These are phyloP conservation scores for Chlorella ohadii DNA, from an alignment of 139 green algal species.

Conservation along the genomic window DNA sequence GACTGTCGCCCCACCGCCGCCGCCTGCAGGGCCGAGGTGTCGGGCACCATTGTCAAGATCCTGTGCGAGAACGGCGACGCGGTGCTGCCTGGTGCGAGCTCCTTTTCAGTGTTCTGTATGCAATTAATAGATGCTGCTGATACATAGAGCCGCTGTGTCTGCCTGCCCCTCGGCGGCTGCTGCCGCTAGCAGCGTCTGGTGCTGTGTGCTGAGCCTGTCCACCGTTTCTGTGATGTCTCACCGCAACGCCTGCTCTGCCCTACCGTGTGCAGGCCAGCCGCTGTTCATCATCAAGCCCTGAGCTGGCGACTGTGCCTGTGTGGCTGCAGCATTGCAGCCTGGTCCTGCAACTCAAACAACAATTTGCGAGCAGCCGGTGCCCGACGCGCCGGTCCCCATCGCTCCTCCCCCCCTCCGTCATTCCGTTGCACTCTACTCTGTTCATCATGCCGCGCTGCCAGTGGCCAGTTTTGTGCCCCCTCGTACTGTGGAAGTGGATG, in stretches of 20 bases:
- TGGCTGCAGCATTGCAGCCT: neutral
- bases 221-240: too few species aligned
- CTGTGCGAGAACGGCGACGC: slow-evolving; percentile 79
- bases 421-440: slow-evolving; percentile 7
- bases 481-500: too few species aligned
- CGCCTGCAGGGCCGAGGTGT: slow-evolving; percentile 69
- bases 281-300: slow-evolving; percentile 73
- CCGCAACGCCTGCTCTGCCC: neutral
- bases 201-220: too few species aligned
- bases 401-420: too few species aligned
- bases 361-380: neutral
- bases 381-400: too few species aligned
- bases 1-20: neutral
- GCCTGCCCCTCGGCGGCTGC: too few species aligned
- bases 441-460: neutral
- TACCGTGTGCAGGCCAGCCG: slow-evolving; percentile 49
- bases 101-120: too few species aligned
- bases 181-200: too few species aligned
- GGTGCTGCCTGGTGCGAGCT: slow-evolving; percentile 67
- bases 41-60: slow-evolving; percentile 83
- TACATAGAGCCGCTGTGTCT: too few species aligned
- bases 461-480: slow-evolving; percentile 11
- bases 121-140: too few species aligned
- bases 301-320: neutral
- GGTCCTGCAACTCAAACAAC: neutral